Base-by-base conservation (phyloP, 2,329 filamentous ascomycete species). In the Byssochlamys sp. region DNA sequence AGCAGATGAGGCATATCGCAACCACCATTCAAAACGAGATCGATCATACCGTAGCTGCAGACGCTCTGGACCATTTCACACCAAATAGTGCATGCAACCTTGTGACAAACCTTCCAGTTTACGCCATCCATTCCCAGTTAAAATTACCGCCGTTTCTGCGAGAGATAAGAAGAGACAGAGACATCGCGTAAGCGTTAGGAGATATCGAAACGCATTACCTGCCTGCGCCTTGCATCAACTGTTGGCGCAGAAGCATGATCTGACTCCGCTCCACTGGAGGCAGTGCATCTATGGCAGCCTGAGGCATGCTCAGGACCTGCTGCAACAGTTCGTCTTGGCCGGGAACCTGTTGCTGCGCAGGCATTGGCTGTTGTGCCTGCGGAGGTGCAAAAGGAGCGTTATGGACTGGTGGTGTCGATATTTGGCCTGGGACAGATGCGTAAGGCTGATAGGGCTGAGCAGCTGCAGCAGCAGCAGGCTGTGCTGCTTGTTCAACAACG, bases 291-390 rank as follows among this genome's bases (percentile, higher is more conserved):
- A 97, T 91, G 57, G 89, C 84, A 58, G 89, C 81, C 66, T 89
- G 87, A 2, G 90, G 84, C 77, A 96, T 84, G 56, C 82, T 83
- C 77, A 96, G 80, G 53, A 96, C 88, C 65, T 91, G 88, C 61
- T 88, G 83, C 71, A 96, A 85, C 56, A 96, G 80, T 50, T 86
- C 84, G 53, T 89, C 85, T 49, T 88, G 83, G 59, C 88, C 84
- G 49, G 81, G 78, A 12, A 79, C 74, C 11, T 70, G 76, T 29
- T 71, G 73, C 31, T 77, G 77, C 14, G 69, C 69, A 28, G 71
- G 71, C 19, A 70, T 66, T 35, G 69, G 70, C 55, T 72, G 74
- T 31, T 70, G 74, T 54, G 75, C 72, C 9, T 76, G 77, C 54
- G 80, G 81, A 24, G 74, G 73, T 33, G 69, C 71, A 58, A 73